Percentiles rank a stretch among this genome's conserved stretches.
Evolutionary conservation across 108 stramenopile genomes (phyloP).

Genomic region (Aureococcus anophagefferens): DNA sequence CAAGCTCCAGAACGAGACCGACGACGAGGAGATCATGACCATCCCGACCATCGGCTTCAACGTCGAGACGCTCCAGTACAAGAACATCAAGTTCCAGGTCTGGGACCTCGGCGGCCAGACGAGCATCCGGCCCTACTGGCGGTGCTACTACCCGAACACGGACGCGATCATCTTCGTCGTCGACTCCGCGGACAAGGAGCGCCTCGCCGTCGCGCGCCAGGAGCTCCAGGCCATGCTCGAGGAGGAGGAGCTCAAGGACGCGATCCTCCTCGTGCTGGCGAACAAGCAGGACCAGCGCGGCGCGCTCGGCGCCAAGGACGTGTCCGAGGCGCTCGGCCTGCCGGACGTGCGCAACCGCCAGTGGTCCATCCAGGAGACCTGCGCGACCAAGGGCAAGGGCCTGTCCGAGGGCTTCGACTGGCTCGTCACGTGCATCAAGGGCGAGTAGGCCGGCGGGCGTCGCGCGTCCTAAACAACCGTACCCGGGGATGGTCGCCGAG

Average conservation of each 20-base stretch:
- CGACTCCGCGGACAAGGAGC: slow-evolving; percentile 89
- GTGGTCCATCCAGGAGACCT: slow-evolving; percentile 99
- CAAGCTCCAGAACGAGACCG: slow-evolving; percentile 74
- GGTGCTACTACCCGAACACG: slow-evolving; percentile 99
- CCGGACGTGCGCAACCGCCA: slow-evolving; percentile 91
- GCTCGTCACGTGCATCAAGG: slow-evolving; percentile 91
- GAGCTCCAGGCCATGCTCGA: slow-evolving; percentile 95
- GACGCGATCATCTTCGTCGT: slow-evolving; percentile 99
- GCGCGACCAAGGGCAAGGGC: slow-evolving; percentile 92
- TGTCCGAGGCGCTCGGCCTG: slow-evolving; percentile 88
- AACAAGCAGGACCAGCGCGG: slow-evolving; percentile 99
- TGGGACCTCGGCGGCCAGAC: slow-evolving; percentile 99
- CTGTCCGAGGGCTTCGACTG: slow-evolving; percentile 99
- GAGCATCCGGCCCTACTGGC: slow-evolving; percentile 97
- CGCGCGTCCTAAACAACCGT: no score
- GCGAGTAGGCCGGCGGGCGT: no score
- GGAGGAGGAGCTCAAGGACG: slow-evolving; percentile 90
- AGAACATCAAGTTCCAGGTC: slow-evolving; percentile 99
- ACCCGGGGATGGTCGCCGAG: no score
- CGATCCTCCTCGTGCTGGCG: slow-evolving; percentile 94
- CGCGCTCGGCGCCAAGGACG: slow-evolving; percentile 88
- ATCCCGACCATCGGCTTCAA: slow-evolving; percentile 99
- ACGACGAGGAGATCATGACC: slow-evolving; percentile 90
- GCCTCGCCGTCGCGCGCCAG: slow-evolving; percentile 84
- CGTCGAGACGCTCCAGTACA: slow-evolving; percentile 98